phyloP scores from a whole-genome alignment of 2,329 filamentous ascomycete genomes.

The Alternaria triticina region DNA sequence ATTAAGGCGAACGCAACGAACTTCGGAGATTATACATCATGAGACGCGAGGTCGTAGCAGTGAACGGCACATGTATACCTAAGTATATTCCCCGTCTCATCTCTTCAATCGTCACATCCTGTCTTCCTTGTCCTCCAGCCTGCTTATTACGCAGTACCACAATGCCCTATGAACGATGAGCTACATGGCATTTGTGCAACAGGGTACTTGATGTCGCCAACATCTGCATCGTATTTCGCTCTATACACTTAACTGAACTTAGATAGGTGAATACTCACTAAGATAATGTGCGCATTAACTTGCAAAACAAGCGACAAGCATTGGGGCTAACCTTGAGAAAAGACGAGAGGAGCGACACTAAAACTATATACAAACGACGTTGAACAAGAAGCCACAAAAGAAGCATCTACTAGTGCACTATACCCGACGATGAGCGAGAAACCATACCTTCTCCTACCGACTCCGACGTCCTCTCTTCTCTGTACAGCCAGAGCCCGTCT shows the following conservation, averaged over 20 bases:
- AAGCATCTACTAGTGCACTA: not conserved
- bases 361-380: not conserved
- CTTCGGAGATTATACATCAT: not conserved
- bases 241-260: not conserved
- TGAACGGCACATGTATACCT: not conserved
- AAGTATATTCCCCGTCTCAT: not conserved
- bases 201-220: not conserved
- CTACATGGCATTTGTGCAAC: too few relatives aligned
- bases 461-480: not conserved
- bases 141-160: not conserved
- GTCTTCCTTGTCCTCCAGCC: not conserved
- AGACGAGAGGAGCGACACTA: not conserved
- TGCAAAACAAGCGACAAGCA: not conserved
- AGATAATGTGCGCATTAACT: not conserved
- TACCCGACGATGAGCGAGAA: not conserved
- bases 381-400: not conserved
- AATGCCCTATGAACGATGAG: not conserved
- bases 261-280: not conserved
- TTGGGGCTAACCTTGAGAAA: not conserved
- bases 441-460: not conserved
- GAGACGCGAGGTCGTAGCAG: accelerated
- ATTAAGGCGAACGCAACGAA: not conserved
- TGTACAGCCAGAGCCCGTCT: not conserved
- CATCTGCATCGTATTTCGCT: not conserved
- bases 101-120: not conserved